Conservation (phyloP, 176 grass and related monocot genomes). For the Zoysia pacifica region DNA sequence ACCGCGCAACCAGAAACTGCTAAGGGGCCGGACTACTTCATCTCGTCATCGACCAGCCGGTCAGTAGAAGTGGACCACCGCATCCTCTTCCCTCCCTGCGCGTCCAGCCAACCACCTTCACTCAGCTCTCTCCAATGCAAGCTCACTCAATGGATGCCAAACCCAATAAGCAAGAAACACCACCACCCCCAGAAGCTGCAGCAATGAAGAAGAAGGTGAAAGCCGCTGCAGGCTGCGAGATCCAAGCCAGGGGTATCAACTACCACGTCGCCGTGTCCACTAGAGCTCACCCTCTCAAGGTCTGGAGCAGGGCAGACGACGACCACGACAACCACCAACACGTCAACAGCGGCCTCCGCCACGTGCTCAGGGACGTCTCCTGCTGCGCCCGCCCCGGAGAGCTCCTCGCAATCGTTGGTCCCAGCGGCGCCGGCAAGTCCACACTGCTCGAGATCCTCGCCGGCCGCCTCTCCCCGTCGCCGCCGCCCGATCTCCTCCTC, state of each 20-base stretch:
- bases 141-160: background rate
- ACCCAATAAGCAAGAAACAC: background rate
- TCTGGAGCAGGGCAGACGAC: conserved; percentile 24
- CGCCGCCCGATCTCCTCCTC: background rate
- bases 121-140: no score
- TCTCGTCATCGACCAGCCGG: no score
- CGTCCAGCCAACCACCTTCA: background rate
- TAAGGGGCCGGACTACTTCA: background rate
- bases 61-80: no score
- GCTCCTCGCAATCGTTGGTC: conserved; percentile 55
- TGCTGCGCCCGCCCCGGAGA: conserved; percentile 7
- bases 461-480: conserved; percentile 38
- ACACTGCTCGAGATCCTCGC: conserved; percentile 73
- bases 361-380: conserved; percentile 15
- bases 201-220: background rate
- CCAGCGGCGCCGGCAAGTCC: conserved; percentile 72
- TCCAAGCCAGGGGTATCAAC: conserved; percentile 19
- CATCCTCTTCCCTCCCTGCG: no score
- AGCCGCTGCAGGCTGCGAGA: conserved; percentile 16
- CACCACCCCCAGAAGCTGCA: no score
- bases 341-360: background rate
- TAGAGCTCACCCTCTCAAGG: conserved; percentile 25
- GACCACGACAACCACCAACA: background rate
- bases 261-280: conserved; percentile 27
- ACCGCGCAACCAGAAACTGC: background rate